These are phyloP conservation scores for Picochlorum sp. DNA, from an alignment of 139 green algal genomes.

Conservation along the genomic window DNA sequence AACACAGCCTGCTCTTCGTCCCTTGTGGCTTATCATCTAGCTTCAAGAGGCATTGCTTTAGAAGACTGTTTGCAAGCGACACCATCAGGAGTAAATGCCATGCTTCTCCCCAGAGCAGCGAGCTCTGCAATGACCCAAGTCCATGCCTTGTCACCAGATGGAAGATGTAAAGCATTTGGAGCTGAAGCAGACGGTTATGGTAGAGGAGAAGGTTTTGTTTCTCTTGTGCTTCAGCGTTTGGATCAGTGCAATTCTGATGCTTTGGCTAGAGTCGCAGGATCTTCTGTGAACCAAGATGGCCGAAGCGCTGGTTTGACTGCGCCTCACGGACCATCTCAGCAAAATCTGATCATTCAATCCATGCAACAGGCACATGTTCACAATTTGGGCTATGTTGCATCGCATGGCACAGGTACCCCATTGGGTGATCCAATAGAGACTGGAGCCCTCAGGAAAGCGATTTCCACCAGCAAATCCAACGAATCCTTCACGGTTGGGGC, in stretches of 20 bases:
- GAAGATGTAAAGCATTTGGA: conserved; percentile 76
- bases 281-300: conserved; percentile 83
- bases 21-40: conserved; percentile 71
- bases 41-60: conserved; percentile 23
- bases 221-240: conserved; percentile 38
- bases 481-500: conserved; percentile 44
- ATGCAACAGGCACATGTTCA: conserved; percentile 18
- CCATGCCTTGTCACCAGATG: conserved; percentile 46
- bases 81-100: conserved; percentile 55
- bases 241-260: background rate
- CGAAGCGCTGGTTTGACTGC: conserved; percentile 75
- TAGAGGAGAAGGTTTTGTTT: conserved; percentile 63
- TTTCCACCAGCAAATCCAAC: conserved; percentile 9
- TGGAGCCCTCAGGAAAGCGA: conserved; percentile 52
- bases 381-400: conserved; percentile 23
- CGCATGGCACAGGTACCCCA: conserved; percentile 58
- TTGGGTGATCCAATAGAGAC: conserved; percentile 78
- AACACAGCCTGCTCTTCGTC: conserved; percentile 82
- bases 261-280: conserved; percentile 44
- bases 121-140: conserved; percentile 58
- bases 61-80: conserved; percentile 34
- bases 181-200: conserved; percentile 76
- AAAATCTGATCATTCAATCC: conserved; percentile 47
- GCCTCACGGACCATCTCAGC: conserved; percentile 67
- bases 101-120: conserved; percentile 55